Base-by-base conservation (phyloP, 495 filamentous ascomycete genomes). In the Bacidia gigantensis region DNA sequence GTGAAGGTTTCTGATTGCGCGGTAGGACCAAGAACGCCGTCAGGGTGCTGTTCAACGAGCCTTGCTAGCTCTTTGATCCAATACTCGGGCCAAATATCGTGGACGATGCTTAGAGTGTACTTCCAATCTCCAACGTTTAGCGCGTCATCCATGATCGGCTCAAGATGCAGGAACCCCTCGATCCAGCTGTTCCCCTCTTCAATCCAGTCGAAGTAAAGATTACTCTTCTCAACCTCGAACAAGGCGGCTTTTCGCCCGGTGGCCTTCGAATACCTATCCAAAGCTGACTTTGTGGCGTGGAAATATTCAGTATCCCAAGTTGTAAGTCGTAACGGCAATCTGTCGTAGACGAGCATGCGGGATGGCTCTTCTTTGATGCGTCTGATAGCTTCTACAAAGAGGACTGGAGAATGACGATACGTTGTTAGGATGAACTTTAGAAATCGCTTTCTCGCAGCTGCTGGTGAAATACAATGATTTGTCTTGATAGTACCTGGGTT, bases 151-250 rank as follows among this genome's bases (percentile, higher is more conserved):
- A 35, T 14, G 7, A 5, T 5, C 29, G 14, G 29, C 14, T 5
- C 29, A 5, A 35, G 7, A 7, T 35, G 5, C 29, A 35, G 14
- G 5, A 35, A 14, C 29, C 5, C 14, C 5, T 35, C 14, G 2
- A 71, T 65, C 89, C 89, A 95, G 11, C 75, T 49, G 20, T 72
- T 69, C 0, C 78, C 69, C 65, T 95, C 89, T 7, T 75, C 65
- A 2, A 86, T 76, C 46, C 84, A 78, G 58, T 95, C 89, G 46
- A 92, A 70, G 61, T 83, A 96, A 0, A 95, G 70, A 54, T 98
- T 98, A 56, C 90, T 87, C 58, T 92, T 88, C 66, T 98, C 92
- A 58, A 84, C 73, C 12, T 78, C 80, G 60, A 98, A 98, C 0
- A 98, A 69, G 1, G 83, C 74, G 1, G 41, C 41, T 44, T 22